phyloP scores from a whole-genome alignment of 1,284 basidiomycete genomes.

The Gomphus sp. region DNA sequence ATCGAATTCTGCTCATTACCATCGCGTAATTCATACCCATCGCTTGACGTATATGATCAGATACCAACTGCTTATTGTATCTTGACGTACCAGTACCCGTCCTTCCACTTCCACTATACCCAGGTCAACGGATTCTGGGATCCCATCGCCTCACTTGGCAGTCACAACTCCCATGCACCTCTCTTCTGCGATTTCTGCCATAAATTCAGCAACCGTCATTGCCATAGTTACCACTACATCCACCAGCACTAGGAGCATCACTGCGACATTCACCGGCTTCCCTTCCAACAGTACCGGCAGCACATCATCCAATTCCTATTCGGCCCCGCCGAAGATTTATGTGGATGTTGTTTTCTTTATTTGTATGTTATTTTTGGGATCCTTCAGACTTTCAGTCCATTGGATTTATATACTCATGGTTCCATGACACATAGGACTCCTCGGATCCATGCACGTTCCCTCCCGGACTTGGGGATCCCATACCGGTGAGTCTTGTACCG shows the following conservation, averaged over 20 bases:
- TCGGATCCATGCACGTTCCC: conserved; percentile 5
- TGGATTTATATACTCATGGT: no score
- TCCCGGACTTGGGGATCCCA: neutral
- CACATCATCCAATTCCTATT: no score
- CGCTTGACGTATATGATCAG: neutral
- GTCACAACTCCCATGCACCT: neutral
- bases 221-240: no score
- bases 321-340: neutral
- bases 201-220: neutral
- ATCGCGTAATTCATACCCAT: neutral
- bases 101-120: neutral
- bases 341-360: neutral
- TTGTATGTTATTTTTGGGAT: no score
- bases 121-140: neutral
- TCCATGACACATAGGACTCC: neutral
- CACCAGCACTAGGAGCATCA: no score
- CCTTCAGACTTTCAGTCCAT: no score
- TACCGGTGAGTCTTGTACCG: neutral
- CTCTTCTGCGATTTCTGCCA: neutral
- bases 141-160: neutral
- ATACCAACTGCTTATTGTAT: neutral
- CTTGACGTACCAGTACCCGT: neutral
- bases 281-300: no score
- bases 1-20: neutral
- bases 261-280: no score